Conservation (phyloP, 2,329 filamentous ascomycete genomes). For the Pseudopyricularia cyperi region DNA sequence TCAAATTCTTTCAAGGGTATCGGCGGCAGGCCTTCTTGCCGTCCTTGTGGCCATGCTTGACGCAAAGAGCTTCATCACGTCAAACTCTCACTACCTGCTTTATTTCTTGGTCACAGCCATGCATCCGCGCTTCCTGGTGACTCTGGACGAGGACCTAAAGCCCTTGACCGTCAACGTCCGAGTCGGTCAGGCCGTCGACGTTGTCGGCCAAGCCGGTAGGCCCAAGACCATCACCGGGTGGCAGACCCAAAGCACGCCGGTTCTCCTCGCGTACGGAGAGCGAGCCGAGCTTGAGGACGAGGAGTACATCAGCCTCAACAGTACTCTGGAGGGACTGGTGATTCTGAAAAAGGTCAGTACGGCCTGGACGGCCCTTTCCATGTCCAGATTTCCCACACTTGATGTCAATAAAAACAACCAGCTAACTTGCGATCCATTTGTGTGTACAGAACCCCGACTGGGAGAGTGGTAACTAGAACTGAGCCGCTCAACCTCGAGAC, state of each 20-base stretch:
- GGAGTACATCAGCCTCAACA: conserved; percentile 86
- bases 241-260: conserved; percentile 99
- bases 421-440: not conserved
- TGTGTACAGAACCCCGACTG: conserved; percentile 39
- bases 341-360: conserved; percentile 87
- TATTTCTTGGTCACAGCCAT: conserved; percentile 97
- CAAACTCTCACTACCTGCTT: conserved; percentile 73
- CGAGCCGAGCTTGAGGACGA: conserved; percentile 95
- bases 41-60: conserved; percentile 92
- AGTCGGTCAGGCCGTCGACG: conserved; percentile 94
- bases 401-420: not conserved
- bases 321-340: conserved; percentile 83
- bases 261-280: conserved; percentile 87
- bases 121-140: conserved; percentile 92
- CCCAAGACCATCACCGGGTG: conserved; percentile 99
- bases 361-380: not conserved
- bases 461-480: conserved; percentile 32
- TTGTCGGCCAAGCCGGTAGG: conserved; percentile 90
- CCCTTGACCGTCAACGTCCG: conserved; percentile 92
- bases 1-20: conserved; percentile 84
- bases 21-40: conserved; percentile 76
- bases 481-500: not conserved
- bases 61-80: conserved; percentile 68
- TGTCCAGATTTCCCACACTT: not conserved
- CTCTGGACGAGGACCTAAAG: conserved; percentile 86